Evolutionary conservation across 2,329 filamentous ascomycete genomes (phyloP), one percentile per base, ranked within the genome.

Genomic region (Ophiosphaerella korrae): DNA sequence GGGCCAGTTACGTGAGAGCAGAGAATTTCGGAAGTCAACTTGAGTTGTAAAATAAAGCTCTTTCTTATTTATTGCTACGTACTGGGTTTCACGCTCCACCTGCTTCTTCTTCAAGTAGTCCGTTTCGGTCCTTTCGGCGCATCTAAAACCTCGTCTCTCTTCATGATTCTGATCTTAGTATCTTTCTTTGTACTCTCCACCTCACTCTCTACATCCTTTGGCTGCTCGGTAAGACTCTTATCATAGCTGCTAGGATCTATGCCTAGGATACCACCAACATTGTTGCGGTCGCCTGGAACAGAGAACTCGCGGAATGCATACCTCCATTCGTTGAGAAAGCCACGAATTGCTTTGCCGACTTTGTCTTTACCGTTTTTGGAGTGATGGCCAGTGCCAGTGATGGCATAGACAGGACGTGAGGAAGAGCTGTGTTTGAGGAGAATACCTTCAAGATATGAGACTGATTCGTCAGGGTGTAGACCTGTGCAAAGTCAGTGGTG

Each of bases 351-450:
- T 76, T 96, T 96, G 69, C 93, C 93, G 32, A 99, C 90, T 77
- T 99, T 99, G 75, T 99, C 94, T 74, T 97, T 97, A 66, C 94
- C 93, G 70, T 97, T 97, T 80, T 97, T 97, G 73, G 90, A 96
- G 76, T 99, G 94, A 68, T 97, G 92, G 3, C 93, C 94, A 1
- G 93, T 97, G 38, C 94, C 94, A 1, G 92, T 97, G 71, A 99
- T 97, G 60, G 92, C 92, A 71, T 97, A 99, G 36, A 99, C 84
- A 2, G 93, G 89, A 18, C 86, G 83, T 5, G 79, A 75, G 32
- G 82, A 82, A 61, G 89, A 86, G 59, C 85, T 83, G 67, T 97
- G 94, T 67, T 95, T 90, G 55, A 92, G 80, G 18, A 99, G 85
- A 34, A 95, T 89, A 57, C 88, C 88, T 73, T 94, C 91, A 3